A percentile compares a stretch with the other conserved stretches of the same genome.
Evolutionary conservation across 306 rosid species (phyloP).

Genomic region (Heteromeles arbutifolia): DNA sequence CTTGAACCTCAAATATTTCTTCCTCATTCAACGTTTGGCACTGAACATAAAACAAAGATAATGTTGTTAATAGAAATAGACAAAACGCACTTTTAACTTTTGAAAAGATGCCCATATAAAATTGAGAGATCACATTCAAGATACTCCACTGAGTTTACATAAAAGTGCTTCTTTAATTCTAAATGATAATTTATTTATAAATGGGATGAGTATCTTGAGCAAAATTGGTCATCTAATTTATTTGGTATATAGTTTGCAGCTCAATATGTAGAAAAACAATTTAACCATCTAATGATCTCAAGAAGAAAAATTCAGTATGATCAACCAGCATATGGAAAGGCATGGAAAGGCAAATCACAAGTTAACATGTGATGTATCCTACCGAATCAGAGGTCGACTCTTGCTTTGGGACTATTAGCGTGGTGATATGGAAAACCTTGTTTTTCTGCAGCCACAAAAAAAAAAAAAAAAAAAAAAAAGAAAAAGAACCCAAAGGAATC

Average conservation of each 20-base stretch:
- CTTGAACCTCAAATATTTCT: slow-evolving; percentile 99
- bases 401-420: slow-evolving; percentile 94
- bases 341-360: slow-evolving; percentile 8
- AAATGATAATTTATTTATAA: too few species aligned
- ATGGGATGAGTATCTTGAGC: background rate
- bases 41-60: slow-evolving; percentile 35
- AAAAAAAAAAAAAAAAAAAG: slow-evolving; percentile 18
- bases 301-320: background rate
- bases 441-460: slow-evolving; percentile 65
- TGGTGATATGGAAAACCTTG: slow-evolving; percentile 88
- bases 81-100: background rate
- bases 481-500: slow-evolving; percentile 21
- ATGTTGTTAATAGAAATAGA: slow-evolving; percentile 13
- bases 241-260: background rate
- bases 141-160: background rate
- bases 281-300: background rate
- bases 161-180: background rate
- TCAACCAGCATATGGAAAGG: slow-evolving; percentile 1
- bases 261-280: background rate
- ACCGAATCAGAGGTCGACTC: slow-evolving; percentile 97
- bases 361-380: slow-evolving; percentile 30
- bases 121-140: background rate
- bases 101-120: background rate
- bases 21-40: slow-evolving; percentile 96
- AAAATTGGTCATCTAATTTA: background rate